Percentiles rank a stretch among this genome's conserved stretches.
These are phyloP conservation scores for Mitragyna speciosa DNA, from an alignment of 257 asterid genomes.

Conservation along the genomic window DNA sequence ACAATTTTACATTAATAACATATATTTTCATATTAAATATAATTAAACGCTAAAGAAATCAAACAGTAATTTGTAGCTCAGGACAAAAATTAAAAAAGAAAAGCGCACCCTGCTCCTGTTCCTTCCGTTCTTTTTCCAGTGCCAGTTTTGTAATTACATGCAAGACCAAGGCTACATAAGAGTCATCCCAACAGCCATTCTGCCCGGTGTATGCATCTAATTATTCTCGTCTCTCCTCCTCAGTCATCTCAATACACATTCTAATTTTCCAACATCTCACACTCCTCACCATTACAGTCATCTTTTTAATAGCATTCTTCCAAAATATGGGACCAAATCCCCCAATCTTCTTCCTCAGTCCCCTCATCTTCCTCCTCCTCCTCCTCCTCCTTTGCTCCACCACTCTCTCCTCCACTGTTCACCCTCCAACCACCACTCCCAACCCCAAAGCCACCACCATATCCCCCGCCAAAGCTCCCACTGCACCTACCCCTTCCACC, in stretches of 20 bases:
- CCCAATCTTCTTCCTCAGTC: background rate
- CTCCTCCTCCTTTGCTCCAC: slow-evolving; percentile 3
- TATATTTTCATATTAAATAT: too few species aligned
- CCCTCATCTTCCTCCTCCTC: slow-evolving; percentile 8
- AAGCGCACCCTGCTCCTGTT: background rate
- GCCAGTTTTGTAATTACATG: slow-evolving; percentile 3
- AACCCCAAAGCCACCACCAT: slow-evolving; percentile 22
- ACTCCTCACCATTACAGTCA: background rate
- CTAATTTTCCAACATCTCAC: background rate
- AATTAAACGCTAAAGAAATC: too few species aligned
- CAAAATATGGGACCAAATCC: slow-evolving; percentile 1
- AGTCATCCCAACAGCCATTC: slow-evolving; percentile 35
- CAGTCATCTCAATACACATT: background rate
- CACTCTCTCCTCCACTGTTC: slow-evolving; percentile 4
- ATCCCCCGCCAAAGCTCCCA: slow-evolving; percentile 28
- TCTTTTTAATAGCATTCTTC: background rate
- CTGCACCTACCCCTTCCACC: slow-evolving; percentile 28
- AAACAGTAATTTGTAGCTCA: too few species aligned
- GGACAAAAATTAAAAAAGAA: background rate
- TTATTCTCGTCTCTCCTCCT: background rate
- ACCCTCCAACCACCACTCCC: slow-evolving; percentile 4
- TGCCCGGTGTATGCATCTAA: background rate
- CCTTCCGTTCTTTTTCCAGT: background rate
- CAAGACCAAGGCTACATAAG: slow-evolving; percentile 10
- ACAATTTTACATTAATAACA: too few species aligned